phyloP scores from a whole-genome alignment of 2,329 filamentous ascomycete species.

The Aspergillus tamarii region DNA sequence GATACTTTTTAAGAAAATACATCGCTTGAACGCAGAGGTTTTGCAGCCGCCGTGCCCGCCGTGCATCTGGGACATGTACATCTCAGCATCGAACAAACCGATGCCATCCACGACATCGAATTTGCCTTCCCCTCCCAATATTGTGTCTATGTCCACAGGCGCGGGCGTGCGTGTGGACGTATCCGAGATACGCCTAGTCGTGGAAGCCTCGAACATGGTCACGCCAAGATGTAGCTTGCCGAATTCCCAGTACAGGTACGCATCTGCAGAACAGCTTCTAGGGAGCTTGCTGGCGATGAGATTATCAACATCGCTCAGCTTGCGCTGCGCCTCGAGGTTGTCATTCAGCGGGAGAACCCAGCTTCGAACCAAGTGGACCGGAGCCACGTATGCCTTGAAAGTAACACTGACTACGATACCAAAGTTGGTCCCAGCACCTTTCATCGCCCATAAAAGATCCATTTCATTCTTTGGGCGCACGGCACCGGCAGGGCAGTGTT shows the following conservation, averaged over 20 bases:
- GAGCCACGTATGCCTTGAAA: conserved; percentile 53
- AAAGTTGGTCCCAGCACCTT: conserved; percentile 63
- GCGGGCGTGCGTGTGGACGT: conserved; percentile 16
- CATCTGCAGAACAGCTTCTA: conserved; percentile 54
- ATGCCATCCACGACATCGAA: conserved; percentile 49
- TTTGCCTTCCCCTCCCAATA: conserved; percentile 41
- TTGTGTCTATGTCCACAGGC: conserved; percentile 5
- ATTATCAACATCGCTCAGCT: conserved; percentile 43
- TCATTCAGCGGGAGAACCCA: conserved; percentile 42
- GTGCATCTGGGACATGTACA: conserved; percentile 65
- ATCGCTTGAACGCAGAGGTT: conserved; percentile 67
- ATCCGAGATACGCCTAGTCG: conserved; percentile 17
- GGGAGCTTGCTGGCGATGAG: conserved; percentile 45
- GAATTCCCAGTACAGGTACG: conserved; percentile 58
- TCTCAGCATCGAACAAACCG: conserved; percentile 60
- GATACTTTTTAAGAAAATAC: conserved; percentile 61
- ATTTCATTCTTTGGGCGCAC: conserved; percentile 51
- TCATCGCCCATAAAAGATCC: conserved; percentile 61
- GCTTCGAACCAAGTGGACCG: conserved; percentile 44
- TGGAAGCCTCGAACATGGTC: conserved; percentile 51
- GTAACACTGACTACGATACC: conserved; percentile 59
- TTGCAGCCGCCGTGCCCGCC: conserved; percentile 61
- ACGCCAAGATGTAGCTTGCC: conserved; percentile 56
- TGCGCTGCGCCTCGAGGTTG: conserved; percentile 35
- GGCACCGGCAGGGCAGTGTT: conserved; percentile 47